Evolutionary conservation across 257 asterid species (phyloP).

Genomic region (Apocynum venetum): DNA sequence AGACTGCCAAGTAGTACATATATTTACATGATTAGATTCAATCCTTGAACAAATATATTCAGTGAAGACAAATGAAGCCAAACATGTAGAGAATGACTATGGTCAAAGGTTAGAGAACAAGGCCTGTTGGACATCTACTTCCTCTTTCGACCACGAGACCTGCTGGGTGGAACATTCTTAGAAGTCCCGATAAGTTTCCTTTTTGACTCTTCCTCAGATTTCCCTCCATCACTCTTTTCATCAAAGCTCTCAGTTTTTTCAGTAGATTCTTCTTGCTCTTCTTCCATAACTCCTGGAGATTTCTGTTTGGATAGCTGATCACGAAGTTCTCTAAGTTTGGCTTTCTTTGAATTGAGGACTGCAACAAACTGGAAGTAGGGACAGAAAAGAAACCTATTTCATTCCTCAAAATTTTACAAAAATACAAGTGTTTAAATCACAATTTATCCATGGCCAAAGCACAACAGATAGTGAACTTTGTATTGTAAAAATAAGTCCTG

Average conservation of each 20-base stretch:
- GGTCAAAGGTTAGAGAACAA: neutral
- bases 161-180: constrained; percentile 37
- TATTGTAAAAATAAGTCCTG: neutral
- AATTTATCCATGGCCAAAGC: neutral
- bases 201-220: constrained; percentile 39
- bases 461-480: neutral
- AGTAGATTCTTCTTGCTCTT: constrained; percentile 48
- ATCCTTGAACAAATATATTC: neutral
- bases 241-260: constrained; percentile 70
- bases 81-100: neutral
- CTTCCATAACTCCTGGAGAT: constrained; percentile 35
- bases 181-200: constrained; percentile 30
- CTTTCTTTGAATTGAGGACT: constrained; percentile 80
- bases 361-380: constrained; percentile 55
- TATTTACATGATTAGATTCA: neutral
- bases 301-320: constrained; percentile 49
- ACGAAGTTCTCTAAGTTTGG: constrained; percentile 84
- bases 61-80: neutral
- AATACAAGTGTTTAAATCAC: neutral
- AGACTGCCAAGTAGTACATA: no score
- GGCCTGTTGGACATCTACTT: constrained; percentile 23
- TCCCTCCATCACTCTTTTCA: constrained; percentile 37
- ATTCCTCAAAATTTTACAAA: neutral
- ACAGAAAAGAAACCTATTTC: constrained; percentile 1
- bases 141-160: constrained; percentile 65